Percentiles rank a stretch among this genome's conserved stretches.
phyloP scores from a whole-genome alignment of 1,284 basidiomycete species.

The Kwoniella shivajii region DNA sequence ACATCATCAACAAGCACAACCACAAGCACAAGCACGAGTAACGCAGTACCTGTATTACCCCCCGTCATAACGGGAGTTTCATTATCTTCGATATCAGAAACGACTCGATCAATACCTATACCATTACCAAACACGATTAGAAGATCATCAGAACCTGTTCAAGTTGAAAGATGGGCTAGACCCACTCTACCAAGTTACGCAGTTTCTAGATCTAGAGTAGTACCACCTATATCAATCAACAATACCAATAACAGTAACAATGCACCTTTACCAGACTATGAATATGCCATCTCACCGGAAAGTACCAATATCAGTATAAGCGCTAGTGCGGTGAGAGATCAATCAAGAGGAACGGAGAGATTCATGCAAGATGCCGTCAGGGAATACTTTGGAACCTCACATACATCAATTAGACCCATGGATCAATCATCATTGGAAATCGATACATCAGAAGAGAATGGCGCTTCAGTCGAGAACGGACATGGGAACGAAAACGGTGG shows the following conservation, averaged over 20 bases:
- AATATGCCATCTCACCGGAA: slow-evolving; percentile 2
- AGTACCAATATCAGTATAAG: background rate
- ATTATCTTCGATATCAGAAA: background rate
- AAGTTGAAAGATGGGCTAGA: slow-evolving; percentile 5
- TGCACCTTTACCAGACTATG: slow-evolving; percentile 22
- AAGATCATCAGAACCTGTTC: slow-evolving; percentile 4
- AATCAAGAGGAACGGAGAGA: background rate
- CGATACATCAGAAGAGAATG: background rate
- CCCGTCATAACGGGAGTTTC: background rate
- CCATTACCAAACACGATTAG: slow-evolving; percentile 1
- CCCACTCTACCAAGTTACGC: slow-evolving; percentile 10
- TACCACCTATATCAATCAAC: no score
- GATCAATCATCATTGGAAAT: background rate
- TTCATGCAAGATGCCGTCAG: background rate
- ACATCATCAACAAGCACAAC: no score
- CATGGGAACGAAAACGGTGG: background rate
- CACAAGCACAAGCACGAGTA: no score
- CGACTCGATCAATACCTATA: slow-evolving; percentile 1
- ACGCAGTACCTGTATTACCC: background rate
- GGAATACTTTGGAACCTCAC: slow-evolving; percentile 15
- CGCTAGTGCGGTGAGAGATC: background rate
- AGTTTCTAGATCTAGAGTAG: background rate
- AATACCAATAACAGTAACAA: background rate
- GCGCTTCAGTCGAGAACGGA: background rate
- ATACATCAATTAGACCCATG: background rate